These are phyloP conservation scores for Nymphaea colorata DNA, from an alignment of 164 flowering plant genomes.

Conservation along the genomic window DNA sequence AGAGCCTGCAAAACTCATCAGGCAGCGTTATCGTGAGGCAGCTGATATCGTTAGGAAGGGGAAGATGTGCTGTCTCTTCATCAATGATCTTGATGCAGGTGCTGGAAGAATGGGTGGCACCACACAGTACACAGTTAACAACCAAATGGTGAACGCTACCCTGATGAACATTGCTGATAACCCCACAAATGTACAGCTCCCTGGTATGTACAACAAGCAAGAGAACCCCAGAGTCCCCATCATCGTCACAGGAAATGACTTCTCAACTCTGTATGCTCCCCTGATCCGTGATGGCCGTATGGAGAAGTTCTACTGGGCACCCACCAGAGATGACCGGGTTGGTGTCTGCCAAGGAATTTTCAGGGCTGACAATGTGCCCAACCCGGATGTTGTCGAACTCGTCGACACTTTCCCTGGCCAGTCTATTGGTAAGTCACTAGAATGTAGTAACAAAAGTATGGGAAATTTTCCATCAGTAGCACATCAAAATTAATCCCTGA, in stretches of 20 bases:
- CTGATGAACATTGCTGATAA: constrained; percentile 53
- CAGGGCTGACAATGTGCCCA: constrained; percentile 20
- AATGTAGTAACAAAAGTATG: too few relatives aligned
- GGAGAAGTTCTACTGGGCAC: constrained; percentile 55
- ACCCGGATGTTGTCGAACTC: constrained; percentile 20
- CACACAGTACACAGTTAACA: constrained; percentile 45
- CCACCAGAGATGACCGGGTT: constrained; percentile 32
- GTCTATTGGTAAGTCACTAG: constrained; percentile 23
- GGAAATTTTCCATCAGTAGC: background rate
- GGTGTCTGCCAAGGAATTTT: constrained; percentile 40
- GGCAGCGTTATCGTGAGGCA: constrained; percentile 45
- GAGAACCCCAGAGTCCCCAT: constrained; percentile 37
- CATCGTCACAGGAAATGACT: constrained; percentile 43
- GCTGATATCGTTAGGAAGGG: constrained; percentile 35
- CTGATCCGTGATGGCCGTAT: constrained; percentile 48
- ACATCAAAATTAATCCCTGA: background rate
- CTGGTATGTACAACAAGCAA: constrained; percentile 46
- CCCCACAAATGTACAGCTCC: constrained; percentile 43
- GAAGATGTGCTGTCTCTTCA: constrained; percentile 40
- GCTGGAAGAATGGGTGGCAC: constrained; percentile 41
- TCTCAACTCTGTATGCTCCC: constrained; percentile 44
- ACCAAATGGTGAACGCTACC: constrained; percentile 49
- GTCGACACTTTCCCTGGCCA: constrained; percentile 40
- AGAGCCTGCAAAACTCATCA: constrained; percentile 35
- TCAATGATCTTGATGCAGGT: constrained; percentile 47